A percentile compares a stretch with the other conserved stretches of the same genome.
Evolutionary conservation across 257 asterid species (phyloP).

Genomic region (Solanum gracilifrons): DNA sequence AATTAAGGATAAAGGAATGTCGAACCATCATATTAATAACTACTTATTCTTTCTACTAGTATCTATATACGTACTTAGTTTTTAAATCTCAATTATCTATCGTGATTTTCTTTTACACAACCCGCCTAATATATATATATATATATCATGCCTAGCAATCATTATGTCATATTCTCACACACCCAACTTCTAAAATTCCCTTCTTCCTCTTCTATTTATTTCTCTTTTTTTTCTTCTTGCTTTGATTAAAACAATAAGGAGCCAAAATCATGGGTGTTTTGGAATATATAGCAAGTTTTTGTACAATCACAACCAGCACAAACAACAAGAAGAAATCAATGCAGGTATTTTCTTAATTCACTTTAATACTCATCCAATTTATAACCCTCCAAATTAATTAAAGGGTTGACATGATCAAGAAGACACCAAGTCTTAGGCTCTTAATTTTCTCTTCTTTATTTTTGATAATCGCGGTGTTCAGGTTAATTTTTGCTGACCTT

Average conservation of each 20-base stretch:
- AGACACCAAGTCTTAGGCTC: background rate
- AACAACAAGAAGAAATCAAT: conserved; percentile 56
- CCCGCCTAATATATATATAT: background rate
- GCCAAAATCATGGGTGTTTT: conserved; percentile 61
- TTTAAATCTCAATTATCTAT: background rate
- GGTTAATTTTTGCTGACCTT: too few species aligned
- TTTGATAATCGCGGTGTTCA: background rate
- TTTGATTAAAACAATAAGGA: background rate
- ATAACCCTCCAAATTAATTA: background rate
- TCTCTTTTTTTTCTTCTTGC: background rate
- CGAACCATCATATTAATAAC: background rate
- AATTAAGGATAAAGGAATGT: too few species aligned
- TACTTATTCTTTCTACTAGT: background rate
- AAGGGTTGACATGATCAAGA: background rate
- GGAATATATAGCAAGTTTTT: conserved; percentile 64
- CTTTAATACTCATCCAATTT: background rate
- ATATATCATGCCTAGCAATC: background rate
- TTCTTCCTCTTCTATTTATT: background rate
- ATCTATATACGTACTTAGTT: too few species aligned
- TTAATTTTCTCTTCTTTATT: background rate
- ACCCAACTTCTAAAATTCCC: background rate
- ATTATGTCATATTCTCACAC: background rate
- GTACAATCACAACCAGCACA: conserved; percentile 51
- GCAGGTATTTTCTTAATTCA: conserved; percentile 39
- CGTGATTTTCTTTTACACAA: background rate